Evolutionary conservation across 2,329 filamentous ascomycete genomes (phyloP).

Genomic region (Penicillium janthinellum): DNA sequence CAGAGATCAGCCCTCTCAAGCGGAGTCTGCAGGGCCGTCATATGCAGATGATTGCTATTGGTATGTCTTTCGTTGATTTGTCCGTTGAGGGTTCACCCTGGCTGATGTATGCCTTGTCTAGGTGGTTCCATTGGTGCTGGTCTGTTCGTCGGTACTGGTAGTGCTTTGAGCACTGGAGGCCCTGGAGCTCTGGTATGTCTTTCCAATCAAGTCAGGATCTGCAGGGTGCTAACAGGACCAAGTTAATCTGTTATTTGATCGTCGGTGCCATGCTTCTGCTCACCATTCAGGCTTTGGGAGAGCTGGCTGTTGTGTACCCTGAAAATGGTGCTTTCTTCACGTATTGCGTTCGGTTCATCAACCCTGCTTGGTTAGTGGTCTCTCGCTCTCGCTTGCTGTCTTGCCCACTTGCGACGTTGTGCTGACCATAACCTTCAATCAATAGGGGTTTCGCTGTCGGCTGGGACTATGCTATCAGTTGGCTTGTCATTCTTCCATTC

Average conservation of each 20-base stretch:
- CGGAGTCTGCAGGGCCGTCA: conserved; percentile 35
- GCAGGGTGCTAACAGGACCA: neutral
- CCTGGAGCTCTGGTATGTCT: conserved; percentile 35
- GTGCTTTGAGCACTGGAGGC: conserved; percentile 40
- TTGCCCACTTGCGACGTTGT: neutral
- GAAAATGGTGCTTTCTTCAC: conserved; percentile 65
- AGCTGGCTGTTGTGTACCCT: conserved; percentile 63
- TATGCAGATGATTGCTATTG: conserved; percentile 47
- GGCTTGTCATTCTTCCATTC: conserved; percentile 77
- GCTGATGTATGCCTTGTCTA: conserved; percentile 5
- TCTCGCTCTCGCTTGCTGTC: neutral
- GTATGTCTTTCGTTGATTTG: conserved; percentile 18
- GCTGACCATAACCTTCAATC: neutral
- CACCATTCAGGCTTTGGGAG: conserved; percentile 62
- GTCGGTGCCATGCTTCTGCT: conserved; percentile 61
- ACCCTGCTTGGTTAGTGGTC: conserved; percentile 54
- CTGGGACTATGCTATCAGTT: conserved; percentile 73
- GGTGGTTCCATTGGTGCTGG: conserved; percentile 45
- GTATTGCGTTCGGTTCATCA: conserved; percentile 63
- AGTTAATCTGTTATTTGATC: conserved; percentile 51
- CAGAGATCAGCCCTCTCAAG: conserved; percentile 28
- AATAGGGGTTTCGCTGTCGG: conserved; percentile 49
- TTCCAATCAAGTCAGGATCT: neutral
- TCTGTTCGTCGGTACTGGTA: conserved; percentile 45
- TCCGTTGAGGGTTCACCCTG: neutral